A percentile compares a stretch with the other conserved stretches of the same genome.
Evolutionary conservation across 1,139 yeast genomes (phyloP).

Genomic region (Yamadazyma atlantica): DNA sequence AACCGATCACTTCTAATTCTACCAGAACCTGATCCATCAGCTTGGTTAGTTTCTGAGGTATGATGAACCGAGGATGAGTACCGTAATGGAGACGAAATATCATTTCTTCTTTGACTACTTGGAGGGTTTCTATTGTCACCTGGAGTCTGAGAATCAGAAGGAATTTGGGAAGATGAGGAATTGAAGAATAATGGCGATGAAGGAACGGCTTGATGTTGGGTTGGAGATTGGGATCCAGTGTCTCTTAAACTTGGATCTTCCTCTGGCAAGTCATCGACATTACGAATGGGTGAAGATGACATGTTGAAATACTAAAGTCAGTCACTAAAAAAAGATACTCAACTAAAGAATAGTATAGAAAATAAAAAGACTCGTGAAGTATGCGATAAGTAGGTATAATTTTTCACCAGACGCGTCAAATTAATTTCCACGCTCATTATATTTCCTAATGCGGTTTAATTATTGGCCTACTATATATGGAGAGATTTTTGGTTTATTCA

Average conservation of each 20-base stretch:
- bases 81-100: slow-evolving; percentile 47
- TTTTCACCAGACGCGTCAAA: too few species aligned
- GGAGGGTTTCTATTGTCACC: slow-evolving; percentile 18
- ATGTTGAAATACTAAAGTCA: slow-evolving; percentile 11
- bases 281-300: slow-evolving; percentile 35
- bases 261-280: slow-evolving; percentile 24
- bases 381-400: too few species aligned
- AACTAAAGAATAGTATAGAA: slow-evolving; percentile 1
- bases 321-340: neutral
- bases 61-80: slow-evolving; percentile 45
- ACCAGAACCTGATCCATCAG: slow-evolving; percentile 12
- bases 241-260: slow-evolving; percentile 22
- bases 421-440: too few species aligned
- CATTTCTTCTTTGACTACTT: slow-evolving; percentile 18
- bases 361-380: too few species aligned
- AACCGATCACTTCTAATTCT: slow-evolving; percentile 31
- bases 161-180: slow-evolving; percentile 50
- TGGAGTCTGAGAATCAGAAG: slow-evolving; percentile 30
- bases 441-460: slow-evolving; percentile 27
- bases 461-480: slow-evolving; percentile 1
- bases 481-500: too few species aligned
- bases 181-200: slow-evolving; percentile 70
- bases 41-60: slow-evolving; percentile 29
- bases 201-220: slow-evolving; percentile 39
- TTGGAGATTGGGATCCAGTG: slow-evolving; percentile 38